A percentile compares a stretch with the other conserved stretches of the same genome.
Conservation (phyloP, 106 monocot genomes). For the Vanilla planifolia region DNA sequence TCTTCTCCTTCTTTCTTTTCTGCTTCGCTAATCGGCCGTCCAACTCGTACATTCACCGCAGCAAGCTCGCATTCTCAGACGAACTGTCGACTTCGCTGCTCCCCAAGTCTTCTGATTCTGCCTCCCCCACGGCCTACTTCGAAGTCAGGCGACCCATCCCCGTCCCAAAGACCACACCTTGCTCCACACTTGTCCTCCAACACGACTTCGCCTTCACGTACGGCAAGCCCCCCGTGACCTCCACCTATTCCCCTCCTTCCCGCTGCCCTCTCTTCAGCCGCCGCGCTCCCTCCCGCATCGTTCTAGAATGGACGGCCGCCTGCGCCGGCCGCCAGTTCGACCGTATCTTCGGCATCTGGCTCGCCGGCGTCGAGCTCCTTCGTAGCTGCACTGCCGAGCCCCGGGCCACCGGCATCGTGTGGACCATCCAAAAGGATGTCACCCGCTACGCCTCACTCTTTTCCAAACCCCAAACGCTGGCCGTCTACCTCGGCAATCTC, state of each 20-base stretch:
- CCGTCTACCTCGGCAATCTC: slow-evolving; percentile 48
- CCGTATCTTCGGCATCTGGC: slow-evolving; percentile 90
- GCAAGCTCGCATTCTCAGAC: too few species aligned
- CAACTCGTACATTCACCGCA: too few species aligned
- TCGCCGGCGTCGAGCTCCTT: slow-evolving; percentile 76
- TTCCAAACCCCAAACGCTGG: slow-evolving; percentile 23
- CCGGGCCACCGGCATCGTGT: slow-evolving; percentile 40
- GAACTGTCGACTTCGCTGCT: background rate
- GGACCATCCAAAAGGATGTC: slow-evolving; percentile 55
- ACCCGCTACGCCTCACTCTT: slow-evolving; percentile 44
- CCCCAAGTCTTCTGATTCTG: too few species aligned
- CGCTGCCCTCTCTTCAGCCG: slow-evolving; percentile 34
- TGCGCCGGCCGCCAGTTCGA: slow-evolving; percentile 83
- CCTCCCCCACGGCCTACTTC: slow-evolving; percentile 49
- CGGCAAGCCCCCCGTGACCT: slow-evolving; percentile 34
- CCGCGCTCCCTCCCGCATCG: slow-evolving; percentile 37
- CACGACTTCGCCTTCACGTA: slow-evolving; percentile 64
- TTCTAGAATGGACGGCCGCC: slow-evolving; percentile 75
- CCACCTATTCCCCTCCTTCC: slow-evolving; percentile 36
- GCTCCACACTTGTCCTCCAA: slow-evolving; percentile 49
- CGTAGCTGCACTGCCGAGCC: slow-evolving; percentile 98
- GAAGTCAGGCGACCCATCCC: slow-evolving; percentile 43
- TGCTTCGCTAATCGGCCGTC: too few species aligned
- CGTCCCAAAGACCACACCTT: slow-evolving; percentile 23
- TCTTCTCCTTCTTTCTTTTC: too few species aligned